phyloP scores from a whole-genome alignment of 768 basidiomycete species.

The Russula vinacea region DNA sequence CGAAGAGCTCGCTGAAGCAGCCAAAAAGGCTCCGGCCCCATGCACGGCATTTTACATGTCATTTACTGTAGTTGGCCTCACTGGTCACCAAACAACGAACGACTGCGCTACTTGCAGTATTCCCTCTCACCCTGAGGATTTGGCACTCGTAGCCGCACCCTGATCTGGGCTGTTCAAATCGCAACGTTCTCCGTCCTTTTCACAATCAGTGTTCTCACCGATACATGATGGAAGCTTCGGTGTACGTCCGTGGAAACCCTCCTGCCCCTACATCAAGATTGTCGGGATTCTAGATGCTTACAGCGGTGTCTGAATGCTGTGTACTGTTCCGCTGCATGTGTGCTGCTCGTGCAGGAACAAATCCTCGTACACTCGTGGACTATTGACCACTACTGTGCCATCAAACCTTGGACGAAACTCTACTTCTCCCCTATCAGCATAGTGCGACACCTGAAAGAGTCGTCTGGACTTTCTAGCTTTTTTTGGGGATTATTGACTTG shows the following conservation, averaged over 20 bases:
- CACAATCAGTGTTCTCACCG: background rate
- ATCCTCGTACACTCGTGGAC: background rate
- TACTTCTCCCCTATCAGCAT: background rate
- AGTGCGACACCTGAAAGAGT: background rate
- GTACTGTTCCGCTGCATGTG: background rate
- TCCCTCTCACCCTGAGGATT: background rate
- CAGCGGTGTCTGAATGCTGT: background rate
- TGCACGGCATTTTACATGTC: no score
- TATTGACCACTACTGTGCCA: background rate
- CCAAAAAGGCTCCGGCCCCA: no score
- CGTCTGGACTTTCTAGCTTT: background rate
- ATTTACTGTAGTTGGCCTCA: no score
- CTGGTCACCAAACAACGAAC: no score
- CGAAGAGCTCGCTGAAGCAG: no score
- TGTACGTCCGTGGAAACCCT: background rate
- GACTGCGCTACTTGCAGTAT: no score
- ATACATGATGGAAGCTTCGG: background rate
- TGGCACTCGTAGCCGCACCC: conserved; percentile 1
- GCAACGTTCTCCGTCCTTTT: background rate
- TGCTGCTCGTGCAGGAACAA: background rate
- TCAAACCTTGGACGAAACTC: background rate
- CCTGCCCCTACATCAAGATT: background rate
- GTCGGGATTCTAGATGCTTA: background rate
- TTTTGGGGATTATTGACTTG: no score
- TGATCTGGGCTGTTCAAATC: background rate